phyloP scores from a whole-genome alignment of 441 rosid genomes.

The Arabidopsis hybrid region DNA sequence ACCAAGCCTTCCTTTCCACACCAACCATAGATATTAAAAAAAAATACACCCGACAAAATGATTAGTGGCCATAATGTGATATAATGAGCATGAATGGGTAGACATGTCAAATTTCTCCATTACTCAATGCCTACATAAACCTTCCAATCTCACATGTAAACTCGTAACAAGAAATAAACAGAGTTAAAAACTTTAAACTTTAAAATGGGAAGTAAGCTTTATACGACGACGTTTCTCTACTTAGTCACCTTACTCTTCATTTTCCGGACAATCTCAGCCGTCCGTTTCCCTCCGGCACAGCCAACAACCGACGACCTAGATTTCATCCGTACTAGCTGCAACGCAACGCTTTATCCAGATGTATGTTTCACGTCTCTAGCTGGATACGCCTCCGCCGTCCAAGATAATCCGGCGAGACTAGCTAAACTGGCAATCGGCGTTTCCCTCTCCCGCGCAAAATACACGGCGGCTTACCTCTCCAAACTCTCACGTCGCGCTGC shows the following conservation, averaged over 20 bases:
- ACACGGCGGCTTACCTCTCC: conserved; percentile 56
- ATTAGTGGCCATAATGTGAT: conserved; percentile 41
- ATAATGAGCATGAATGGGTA: conserved; percentile 10
- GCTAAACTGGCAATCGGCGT: conserved; percentile 71
- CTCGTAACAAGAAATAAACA: conserved; percentile 14
- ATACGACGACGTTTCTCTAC: conserved; percentile 28
- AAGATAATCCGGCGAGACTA: conserved; percentile 60
- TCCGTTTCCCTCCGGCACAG: conserved; percentile 22
- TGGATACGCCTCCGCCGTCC: conserved; percentile 63
- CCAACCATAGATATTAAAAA: conserved; percentile 5
- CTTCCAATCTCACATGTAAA: not conserved
- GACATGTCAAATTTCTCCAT: conserved; percentile 23
- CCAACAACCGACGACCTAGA: conserved; percentile 48
- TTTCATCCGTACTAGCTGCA: conserved; percentile 80
- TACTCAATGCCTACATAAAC: conserved; percentile 39
- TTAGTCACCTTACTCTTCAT: conserved; percentile 47
- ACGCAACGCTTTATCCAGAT: conserved; percentile 77
- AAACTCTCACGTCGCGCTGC: conserved; percentile 68
- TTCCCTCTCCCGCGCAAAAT: conserved; percentile 59
- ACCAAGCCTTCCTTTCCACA: conserved; percentile 38
- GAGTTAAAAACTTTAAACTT: conserved; percentile 18
- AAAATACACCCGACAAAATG: conserved; percentile 34
- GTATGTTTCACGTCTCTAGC: conserved; percentile 70
- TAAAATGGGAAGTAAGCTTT: conserved; percentile 30
- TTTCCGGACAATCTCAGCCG: conserved; percentile 41